Conservation (phyloP, 331 rosid genomes). For the Malus hybrid region DNA sequence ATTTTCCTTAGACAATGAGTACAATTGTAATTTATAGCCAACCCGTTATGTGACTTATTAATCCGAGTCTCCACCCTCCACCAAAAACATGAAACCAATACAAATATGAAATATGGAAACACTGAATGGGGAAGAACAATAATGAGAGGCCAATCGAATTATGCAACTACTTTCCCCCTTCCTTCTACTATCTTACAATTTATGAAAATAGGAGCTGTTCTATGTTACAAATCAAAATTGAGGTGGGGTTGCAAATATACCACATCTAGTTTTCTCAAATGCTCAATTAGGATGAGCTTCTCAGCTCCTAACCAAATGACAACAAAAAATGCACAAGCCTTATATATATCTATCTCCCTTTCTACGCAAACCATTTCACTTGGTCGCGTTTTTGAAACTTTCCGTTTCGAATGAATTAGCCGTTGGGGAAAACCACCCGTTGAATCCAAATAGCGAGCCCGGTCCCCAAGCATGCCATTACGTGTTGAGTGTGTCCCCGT, state of each 20-base stretch:
- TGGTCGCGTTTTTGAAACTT: constrained; percentile 30
- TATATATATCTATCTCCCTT: constrained; percentile 18
- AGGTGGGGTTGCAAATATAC: constrained; percentile 60
- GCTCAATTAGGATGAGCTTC: constrained; percentile 53
- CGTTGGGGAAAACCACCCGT: constrained; percentile 19
- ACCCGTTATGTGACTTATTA: too few relatives aligned
- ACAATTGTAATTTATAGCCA: too few relatives aligned
- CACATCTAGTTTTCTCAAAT: constrained; percentile 59
- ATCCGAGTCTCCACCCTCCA: too few relatives aligned
- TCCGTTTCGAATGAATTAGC: constrained; percentile 44
- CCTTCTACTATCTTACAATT: constrained; percentile 66
- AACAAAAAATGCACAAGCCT: constrained; percentile 41
- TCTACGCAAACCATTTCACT: constrained; percentile 33
- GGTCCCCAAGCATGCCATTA: constrained; percentile 12
- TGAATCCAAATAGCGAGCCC: constrained; percentile 7
- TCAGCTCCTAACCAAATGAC: constrained; percentile 43
- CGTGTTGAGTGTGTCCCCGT: not conserved
- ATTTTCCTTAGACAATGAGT: too few relatives aligned
- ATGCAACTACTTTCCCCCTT: constrained; percentile 32
- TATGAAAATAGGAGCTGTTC: constrained; percentile 44
- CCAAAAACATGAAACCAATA: too few relatives aligned
- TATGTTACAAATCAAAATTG: constrained; percentile 98
- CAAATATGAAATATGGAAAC: too few relatives aligned
- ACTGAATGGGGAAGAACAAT: not conserved
- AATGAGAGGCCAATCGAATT: constrained; percentile 24